phyloP scores from a whole-genome alignment of 768 basidiomycete species.

The Termitomyces sp. region DNA sequence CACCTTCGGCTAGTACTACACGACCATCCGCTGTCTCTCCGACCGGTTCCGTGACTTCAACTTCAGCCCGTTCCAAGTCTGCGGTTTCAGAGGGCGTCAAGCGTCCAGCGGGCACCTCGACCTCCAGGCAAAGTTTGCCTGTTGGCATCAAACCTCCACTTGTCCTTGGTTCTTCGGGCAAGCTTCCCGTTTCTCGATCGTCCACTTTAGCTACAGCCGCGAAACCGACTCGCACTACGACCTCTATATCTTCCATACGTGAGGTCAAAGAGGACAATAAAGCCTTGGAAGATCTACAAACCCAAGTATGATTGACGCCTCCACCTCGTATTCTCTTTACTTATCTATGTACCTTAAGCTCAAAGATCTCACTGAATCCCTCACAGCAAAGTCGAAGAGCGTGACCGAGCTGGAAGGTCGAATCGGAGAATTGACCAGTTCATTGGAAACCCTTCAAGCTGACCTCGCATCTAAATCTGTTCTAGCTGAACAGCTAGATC shows the following conservation, averaged over 20 bases:
- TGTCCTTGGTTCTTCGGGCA: constrained; percentile 23
- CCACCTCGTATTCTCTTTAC: background rate
- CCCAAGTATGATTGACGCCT: constrained; percentile 42
- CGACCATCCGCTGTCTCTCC: constrained; percentile 58
- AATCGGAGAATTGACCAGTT: constrained; percentile 43
- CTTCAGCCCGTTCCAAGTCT: constrained; percentile 55
- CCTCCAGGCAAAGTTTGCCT: constrained; percentile 40
- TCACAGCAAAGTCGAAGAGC: constrained; percentile 48
- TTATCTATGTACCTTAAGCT: constrained; percentile 37
- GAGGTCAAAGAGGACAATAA: constrained; percentile 66
- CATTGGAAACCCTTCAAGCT: constrained; percentile 41
- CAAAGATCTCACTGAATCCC: constrained; percentile 48
- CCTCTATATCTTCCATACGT: constrained; percentile 71
- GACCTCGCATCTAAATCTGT: constrained; percentile 46
- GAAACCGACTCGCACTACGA: constrained; percentile 42
- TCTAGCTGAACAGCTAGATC: constrained; percentile 42
- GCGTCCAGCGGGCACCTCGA: constrained; percentile 33
- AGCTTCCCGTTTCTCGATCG: constrained; percentile 25
- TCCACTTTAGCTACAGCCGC: constrained; percentile 26
- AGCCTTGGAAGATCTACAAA: constrained; percentile 52
- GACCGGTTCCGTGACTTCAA: constrained; percentile 44
- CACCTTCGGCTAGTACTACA: constrained; percentile 27
- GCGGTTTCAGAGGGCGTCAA: constrained; percentile 64
- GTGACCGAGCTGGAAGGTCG: constrained; percentile 52
- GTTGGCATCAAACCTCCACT: constrained; percentile 28